These are phyloP conservation scores for Megacollybia marginata DNA, from an alignment of 768 basidiomycete species.

Conservation along the genomic window DNA sequence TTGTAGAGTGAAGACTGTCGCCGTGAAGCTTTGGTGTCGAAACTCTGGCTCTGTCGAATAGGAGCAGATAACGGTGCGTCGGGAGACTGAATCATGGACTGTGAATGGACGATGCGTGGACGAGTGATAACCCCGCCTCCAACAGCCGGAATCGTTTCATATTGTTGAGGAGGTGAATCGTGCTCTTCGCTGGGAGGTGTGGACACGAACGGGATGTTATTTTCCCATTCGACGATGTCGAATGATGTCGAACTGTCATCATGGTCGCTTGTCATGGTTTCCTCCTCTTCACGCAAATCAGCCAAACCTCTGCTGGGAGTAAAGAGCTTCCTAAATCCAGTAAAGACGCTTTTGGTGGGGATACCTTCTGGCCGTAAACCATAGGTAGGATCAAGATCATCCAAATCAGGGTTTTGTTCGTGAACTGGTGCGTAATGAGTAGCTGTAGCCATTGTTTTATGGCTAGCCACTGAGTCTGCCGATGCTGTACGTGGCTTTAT, in stretches of 20 bases:
- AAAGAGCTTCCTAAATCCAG: constrained; percentile 70
- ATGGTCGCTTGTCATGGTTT: constrained; percentile 15
- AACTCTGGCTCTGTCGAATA: not conserved
- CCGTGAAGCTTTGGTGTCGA: not conserved
- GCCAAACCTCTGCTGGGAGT: constrained; percentile 62
- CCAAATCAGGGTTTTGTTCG: constrained; percentile 36
- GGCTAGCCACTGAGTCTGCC: constrained; percentile 31
- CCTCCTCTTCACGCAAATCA: constrained; percentile 70
- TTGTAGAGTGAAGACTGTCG: constrained; percentile 1
- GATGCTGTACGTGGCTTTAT: constrained; percentile 31
- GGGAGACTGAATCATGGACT: constrained; percentile 54
- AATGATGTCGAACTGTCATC: constrained; percentile 39
- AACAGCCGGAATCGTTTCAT: constrained; percentile 86
- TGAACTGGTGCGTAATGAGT: constrained; percentile 13
- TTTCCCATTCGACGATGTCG: constrained; percentile 68
- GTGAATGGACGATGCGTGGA: constrained; percentile 80
- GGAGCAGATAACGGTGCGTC: not conserved
- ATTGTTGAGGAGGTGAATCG: constrained; percentile 47
- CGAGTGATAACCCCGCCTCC: constrained; percentile 85
- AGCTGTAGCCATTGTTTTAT: constrained; percentile 16
- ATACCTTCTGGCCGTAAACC: constrained; percentile 89
- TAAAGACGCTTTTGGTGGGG: constrained; percentile 77
- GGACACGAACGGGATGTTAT: constrained; percentile 38
- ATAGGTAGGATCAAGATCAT: constrained; percentile 95
- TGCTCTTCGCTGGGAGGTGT: constrained; percentile 35